Evolutionary conservation across 2,329 filamentous ascomycete genomes (phyloP).

Genomic region (Sclerotinia trifoliorum): DNA sequence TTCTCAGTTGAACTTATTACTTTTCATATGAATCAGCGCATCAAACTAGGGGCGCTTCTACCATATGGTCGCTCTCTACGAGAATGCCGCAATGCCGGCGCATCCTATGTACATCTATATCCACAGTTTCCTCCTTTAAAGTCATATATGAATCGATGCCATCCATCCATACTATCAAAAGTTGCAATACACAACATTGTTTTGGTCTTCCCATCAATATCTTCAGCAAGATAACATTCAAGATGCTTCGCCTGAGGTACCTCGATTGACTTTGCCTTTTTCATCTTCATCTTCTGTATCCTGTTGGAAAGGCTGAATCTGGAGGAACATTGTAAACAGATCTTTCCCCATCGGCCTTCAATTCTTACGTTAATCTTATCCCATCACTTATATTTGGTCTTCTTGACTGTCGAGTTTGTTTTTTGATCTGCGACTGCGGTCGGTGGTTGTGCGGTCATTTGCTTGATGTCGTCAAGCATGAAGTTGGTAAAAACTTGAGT

Average conservation of each 20-base stretch:
- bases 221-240: not conserved
- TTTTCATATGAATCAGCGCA: too few relatives aligned
- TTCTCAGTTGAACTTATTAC: too few relatives aligned
- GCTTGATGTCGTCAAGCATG: too few relatives aligned
- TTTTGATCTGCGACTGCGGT: not conserved
- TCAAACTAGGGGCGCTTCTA: too few relatives aligned
- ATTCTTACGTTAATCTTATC: not conserved
- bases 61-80: not conserved
- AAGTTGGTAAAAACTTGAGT: not conserved
- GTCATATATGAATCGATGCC: too few relatives aligned
- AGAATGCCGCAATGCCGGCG: not conserved
- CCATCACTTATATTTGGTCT: not conserved
- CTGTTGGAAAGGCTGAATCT: not conserved
- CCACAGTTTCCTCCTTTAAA: not conserved
- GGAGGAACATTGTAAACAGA: not conserved
- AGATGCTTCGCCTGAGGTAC: not conserved
- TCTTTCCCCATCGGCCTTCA: too few relatives aligned
- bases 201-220: not conserved
- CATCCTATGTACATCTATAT: not conserved
- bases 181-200: not conserved
- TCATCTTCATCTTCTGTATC: not conserved
- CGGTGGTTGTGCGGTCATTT: not conserved
- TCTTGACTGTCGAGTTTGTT: not conserved
- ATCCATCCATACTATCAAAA: not conserved
- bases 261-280: not conserved